These are phyloP conservation scores for Coemansia aciculifera DNA, from an alignment of 192 early-diverging fungal species.

Conservation along the genomic window DNA sequence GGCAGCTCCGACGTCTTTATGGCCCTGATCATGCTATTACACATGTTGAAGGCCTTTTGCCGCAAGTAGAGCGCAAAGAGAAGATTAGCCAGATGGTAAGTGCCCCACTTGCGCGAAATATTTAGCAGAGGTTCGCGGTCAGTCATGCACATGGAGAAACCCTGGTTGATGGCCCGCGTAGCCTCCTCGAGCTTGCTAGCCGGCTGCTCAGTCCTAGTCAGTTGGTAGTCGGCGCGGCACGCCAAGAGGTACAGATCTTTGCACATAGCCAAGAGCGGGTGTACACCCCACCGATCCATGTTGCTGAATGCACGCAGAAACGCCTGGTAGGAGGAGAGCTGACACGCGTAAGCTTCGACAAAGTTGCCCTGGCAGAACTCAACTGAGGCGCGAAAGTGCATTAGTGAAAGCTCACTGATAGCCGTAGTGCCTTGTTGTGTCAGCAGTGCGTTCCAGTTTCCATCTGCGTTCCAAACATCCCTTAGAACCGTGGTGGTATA, in stretches of 20 bases:
- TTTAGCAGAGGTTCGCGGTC: slow-evolving; percentile 57
- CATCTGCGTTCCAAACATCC: slow-evolving; percentile 24
- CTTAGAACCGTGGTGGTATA: slow-evolving; percentile 30
- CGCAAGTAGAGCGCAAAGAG: slow-evolving; percentile 87
- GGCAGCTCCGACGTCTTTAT: slow-evolving; percentile 76
- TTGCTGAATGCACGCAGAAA: slow-evolving; percentile 39
- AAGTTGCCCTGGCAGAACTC: slow-evolving; percentile 21
- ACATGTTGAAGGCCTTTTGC: slow-evolving; percentile 74
- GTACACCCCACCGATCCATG: slow-evolving; percentile 38
- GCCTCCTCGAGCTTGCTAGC: slow-evolving; percentile 71
- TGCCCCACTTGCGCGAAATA: slow-evolving; percentile 88
- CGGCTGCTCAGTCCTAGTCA: neutral
- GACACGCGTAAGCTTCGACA: slow-evolving; percentile 29
- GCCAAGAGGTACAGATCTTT: slow-evolving; percentile 35
- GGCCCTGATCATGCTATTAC: slow-evolving; percentile 77
- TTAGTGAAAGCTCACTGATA: slow-evolving; percentile 28
- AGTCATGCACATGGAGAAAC: slow-evolving; percentile 85
- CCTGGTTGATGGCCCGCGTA: slow-evolving; percentile 82
- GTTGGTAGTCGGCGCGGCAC: slow-evolving; percentile 28
- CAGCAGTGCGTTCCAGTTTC: slow-evolving; percentile 24
- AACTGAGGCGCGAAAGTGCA: slow-evolving; percentile 33
- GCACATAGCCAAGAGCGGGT: slow-evolving; percentile 27
- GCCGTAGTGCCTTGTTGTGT: neutral
- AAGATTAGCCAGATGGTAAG: slow-evolving; percentile 82
- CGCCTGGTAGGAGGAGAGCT: slow-evolving; percentile 33